Conservation (phyloP, 2,329 filamentous ascomycete species). For the Rhynchosporium graminicola region DNA sequence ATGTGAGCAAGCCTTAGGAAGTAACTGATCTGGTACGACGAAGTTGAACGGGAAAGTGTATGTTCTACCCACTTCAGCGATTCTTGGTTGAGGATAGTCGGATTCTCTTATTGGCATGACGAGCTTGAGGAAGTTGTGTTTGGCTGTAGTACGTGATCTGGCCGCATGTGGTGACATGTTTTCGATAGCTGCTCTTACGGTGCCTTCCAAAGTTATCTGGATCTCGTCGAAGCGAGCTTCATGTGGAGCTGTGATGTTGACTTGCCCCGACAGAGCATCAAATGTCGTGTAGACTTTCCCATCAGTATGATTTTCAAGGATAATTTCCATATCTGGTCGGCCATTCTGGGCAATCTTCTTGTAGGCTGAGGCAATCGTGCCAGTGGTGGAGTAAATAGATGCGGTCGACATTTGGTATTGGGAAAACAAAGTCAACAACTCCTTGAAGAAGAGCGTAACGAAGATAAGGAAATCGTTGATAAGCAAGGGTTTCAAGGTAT, state of each 20-base stretch:
- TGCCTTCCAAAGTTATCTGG: constrained; percentile 39
- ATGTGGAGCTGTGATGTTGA: constrained; percentile 36
- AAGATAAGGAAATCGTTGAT: constrained; percentile 13
- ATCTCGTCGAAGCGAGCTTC: constrained; percentile 39
- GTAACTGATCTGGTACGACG: constrained; percentile 39
- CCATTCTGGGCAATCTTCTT: constrained; percentile 29
- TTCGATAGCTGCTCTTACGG: constrained; percentile 37
- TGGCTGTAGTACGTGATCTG: constrained; percentile 32
- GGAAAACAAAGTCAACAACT: background rate
- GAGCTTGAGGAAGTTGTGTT: constrained; percentile 40
- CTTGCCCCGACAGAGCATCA: constrained; percentile 36
- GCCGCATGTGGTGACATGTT: constrained; percentile 34
- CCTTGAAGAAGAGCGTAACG: constrained; percentile 5
- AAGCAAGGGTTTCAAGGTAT: constrained; percentile 17
- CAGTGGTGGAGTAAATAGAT: constrained; percentile 32
- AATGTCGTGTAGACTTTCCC: constrained; percentile 38
- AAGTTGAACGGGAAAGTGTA: constrained; percentile 41
- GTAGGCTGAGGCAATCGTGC: constrained; percentile 34
- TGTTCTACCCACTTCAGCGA: constrained; percentile 38
- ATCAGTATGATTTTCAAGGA: constrained; percentile 34
- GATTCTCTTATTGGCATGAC: constrained; percentile 39
- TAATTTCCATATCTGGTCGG: constrained; percentile 36
- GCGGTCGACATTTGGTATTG: constrained; percentile 30
- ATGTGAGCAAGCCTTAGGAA: constrained; percentile 38
- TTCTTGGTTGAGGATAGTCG: constrained; percentile 36